Evolutionary conservation across 805 yeast species (phyloP), one percentile per base, ranked within the genome.

Genomic region (Barnettozyma vustinii): DNA sequence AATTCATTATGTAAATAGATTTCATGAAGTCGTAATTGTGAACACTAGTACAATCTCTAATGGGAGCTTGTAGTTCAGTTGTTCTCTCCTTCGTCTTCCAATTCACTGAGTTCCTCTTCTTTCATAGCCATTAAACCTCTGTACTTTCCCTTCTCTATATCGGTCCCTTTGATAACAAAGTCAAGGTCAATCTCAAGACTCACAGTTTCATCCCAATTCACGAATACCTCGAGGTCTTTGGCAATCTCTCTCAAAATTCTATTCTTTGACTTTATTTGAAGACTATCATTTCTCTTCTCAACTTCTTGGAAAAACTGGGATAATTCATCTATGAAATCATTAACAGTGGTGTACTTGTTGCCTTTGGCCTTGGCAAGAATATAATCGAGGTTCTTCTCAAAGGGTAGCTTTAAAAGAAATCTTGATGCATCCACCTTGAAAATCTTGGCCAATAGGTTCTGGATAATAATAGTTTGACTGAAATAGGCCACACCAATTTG

Each of bases 81-180:
- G 12, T 19, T 36, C 18, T 45, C 41, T 4, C 18, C 32, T 13
- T 40, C 44, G 8, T 44, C 50, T n/a, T 55, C 59, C 33, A 54
- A 30, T n/a, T 54, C 57, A 42, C 56, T 54, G 18, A 52, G 30
- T 3, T 21, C 48, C 16, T 46, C 52, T 18, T 52, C 54, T 39
- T 60, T 46, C 64, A 70, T 58, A 2, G 61, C 43, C 7, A 45
- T 23, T 3, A 55, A 52, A 1, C 71, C 73, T 13, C 53, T 58
- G 65, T 71, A 68, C 20, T 51, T 53, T 9, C 55, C 57, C 18
- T 52, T 53, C 19, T 54, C 50, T 2, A 63, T 47, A 2, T 51
- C 41, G 1, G 54, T 32, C 0, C 67, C 66, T 25, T 61, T 55
- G 12, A 67, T 51, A 1, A 45, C 44, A 48, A 70, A 70, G 49